Base-by-base conservation (phyloP, 1,139 yeast genomes). In the Keqinozyma sinolaborantium region DNA sequence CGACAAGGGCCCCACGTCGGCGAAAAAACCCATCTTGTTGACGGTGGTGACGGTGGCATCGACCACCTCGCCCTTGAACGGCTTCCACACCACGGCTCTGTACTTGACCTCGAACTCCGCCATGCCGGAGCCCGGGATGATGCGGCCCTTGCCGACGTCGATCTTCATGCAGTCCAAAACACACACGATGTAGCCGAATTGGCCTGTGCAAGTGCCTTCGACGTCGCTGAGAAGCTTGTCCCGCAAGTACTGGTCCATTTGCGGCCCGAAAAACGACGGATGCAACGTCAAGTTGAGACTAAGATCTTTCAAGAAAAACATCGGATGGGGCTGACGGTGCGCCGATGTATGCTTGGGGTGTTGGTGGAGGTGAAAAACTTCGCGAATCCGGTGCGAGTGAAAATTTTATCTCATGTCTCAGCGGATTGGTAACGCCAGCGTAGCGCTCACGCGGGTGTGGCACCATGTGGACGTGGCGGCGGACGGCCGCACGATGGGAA, bases 151-250 rank as follows among this genome's bases (percentile, higher is more conserved):
- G 30, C 97, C 98, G 28, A 92, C 95, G 53, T 92, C 97, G 40
- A 94, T 87, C 47, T 83, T 79, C 83, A 86, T 87, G 45, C 95
- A 87, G 54, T 92, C 98, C 56, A 92, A 71, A 26, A 92, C 98
- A 61, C 97, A 92, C 37, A 92, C 84, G 47, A 92, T 92, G 59
- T 92, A 92, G 5, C 99, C 99, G 63, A 92, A 92, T 58, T 92
- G 96, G 47, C 99, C 99, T 1, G 98, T 88, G 64, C 98, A 94
- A 1, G 97, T 88, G 14, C 99, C 99, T 60, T 92, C 99, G 29
- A 94, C 98, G 52, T 92, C 98, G 45, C 87, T 88, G 39, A 94
- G 72, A 44, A 92, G 72, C 58, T 90, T 90, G 53, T 88, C 86
- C 53, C 95, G 79, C 46, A 92, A 71, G 55, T 81, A 90, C 52